phyloP scores from a whole-genome alignment of 2,329 filamentous ascomycete species.

The Monosporascus cannonballus region DNA sequence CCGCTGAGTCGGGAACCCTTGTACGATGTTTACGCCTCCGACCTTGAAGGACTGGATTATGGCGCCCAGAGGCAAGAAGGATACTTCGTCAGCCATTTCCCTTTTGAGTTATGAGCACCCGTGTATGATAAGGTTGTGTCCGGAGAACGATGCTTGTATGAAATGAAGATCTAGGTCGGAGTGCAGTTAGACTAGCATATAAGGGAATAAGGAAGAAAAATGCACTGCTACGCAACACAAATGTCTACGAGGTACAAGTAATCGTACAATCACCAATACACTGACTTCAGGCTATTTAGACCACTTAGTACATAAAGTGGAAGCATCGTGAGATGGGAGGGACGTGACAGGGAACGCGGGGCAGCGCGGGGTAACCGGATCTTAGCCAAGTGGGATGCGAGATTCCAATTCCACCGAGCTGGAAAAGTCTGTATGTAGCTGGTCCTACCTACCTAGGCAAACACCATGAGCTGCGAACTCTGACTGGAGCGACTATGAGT shows the following conservation, averaged over 20 bases:
- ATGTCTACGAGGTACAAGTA: too few species aligned
- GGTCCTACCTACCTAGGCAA: too few species aligned
- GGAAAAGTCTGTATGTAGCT: not conserved
- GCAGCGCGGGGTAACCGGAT: not conserved
- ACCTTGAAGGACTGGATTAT: constrained; percentile 78
- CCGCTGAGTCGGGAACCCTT: constrained; percentile 71
- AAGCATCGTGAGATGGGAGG: not conserved
- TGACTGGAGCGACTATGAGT: too few species aligned
- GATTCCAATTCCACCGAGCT: not conserved
- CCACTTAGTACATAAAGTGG: not conserved
- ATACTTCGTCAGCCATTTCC: constrained; percentile 36
- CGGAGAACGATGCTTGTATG: not conserved
- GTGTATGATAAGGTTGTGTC: constrained; percentile 5
- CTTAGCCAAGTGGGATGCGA: not conserved
- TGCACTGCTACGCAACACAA: too few species aligned
- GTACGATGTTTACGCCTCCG: constrained; percentile 77
- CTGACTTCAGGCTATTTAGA: not conserved
- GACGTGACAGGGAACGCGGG: not conserved
- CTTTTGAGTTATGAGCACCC: not conserved
- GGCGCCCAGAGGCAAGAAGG: constrained; percentile 69
- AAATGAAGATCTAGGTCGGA: too few species aligned
- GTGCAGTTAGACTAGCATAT: too few species aligned
- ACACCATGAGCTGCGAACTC: too few species aligned
- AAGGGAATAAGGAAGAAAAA: too few species aligned
- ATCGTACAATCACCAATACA: not conserved